Conservation (phyloP, 2,329 filamentous ascomycete genomes). For the Fulvia fulva region DNA sequence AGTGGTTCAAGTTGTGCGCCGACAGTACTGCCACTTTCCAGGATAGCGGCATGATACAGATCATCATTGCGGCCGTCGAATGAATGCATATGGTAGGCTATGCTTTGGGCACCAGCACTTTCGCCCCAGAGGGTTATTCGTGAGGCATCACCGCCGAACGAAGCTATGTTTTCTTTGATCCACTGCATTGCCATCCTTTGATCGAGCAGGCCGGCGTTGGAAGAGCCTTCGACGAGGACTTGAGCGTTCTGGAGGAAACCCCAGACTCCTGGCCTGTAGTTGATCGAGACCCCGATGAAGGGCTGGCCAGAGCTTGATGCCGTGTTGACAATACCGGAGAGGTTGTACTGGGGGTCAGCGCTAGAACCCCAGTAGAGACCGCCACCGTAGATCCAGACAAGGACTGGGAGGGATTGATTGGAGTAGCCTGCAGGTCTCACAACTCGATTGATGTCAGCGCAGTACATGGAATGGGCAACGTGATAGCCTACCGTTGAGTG, state of each 20-base stretch:
- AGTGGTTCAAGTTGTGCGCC: background rate
- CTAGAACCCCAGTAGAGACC: conserved; percentile 26
- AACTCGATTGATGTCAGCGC: background rate
- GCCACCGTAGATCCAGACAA: conserved; percentile 1
- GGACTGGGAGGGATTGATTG: background rate
- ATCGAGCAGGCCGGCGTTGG: conserved; percentile 38
- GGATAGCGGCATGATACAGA: background rate
- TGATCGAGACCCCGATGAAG: conserved; percentile 57
- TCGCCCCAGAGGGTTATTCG: conserved; percentile 42
- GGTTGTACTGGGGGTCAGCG: conserved; percentile 57
- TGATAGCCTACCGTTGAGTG: conserved; percentile 48
- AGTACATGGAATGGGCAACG: background rate
- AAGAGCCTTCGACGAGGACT: conserved; percentile 29
- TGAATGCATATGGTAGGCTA: conserved; percentile 40
- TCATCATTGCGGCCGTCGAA: background rate
- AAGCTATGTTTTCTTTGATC: conserved; percentile 41
- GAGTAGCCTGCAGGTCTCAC: background rate
- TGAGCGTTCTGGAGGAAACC: conserved; percentile 30
- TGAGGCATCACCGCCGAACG: conserved; percentile 70
- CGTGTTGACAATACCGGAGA: conserved; percentile 37
- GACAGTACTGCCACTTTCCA: background rate
- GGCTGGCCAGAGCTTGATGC: background rate
- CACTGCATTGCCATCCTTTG: conserved; percentile 45
- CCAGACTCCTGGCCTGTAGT: conserved; percentile 44
- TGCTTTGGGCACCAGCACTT: conserved; percentile 41